A percentile compares a stretch with the other conserved stretches of the same genome.
Evolutionary conservation across 2,329 filamentous ascomycete species (phyloP).

Genomic region (Hansfordia pulvinata): DNA sequence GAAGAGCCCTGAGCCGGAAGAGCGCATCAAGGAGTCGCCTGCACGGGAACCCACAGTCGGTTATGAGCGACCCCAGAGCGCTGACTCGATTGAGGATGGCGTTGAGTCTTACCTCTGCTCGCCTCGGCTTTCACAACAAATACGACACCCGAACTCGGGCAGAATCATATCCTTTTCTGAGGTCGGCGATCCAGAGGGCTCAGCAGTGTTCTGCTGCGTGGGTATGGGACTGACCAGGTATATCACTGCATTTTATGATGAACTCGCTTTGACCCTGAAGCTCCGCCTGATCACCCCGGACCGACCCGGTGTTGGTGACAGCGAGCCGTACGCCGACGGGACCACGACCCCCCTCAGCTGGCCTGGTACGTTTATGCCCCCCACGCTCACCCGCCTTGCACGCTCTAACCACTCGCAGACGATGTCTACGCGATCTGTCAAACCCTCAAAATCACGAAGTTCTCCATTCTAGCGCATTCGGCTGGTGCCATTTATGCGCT

Average conservation of each 20-base stretch:
- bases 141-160: conserved; percentile 73
- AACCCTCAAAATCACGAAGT: conserved; percentile 81
- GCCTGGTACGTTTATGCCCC: conserved; percentile 53
- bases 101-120: conserved; percentile 77
- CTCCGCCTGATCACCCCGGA: conserved; percentile 87
- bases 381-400: neutral
- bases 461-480: conserved; percentile 90
- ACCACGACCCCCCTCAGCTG: conserved; percentile 81
- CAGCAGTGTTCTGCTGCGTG: conserved; percentile 89
- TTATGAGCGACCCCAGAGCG: conserved; percentile 63
- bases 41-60: conserved; percentile 30
- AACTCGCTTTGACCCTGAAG: conserved; percentile 78
- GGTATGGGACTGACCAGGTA: conserved; percentile 96
- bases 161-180: conserved; percentile 91
- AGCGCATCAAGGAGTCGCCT: conserved; percentile 11
- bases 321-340: conserved; percentile 70
- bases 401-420: conserved; percentile 25
- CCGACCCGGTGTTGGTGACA: conserved; percentile 85
- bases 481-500: conserved; percentile 96
- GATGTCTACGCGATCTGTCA: conserved; percentile 94
- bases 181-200: conserved; percentile 83
- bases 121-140: conserved; percentile 75
- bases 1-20: conserved; percentile 20
- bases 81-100: conserved; percentile 79
- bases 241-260: conserved; percentile 94